These are phyloP conservation scores for Phascolomyces articulosus DNA, from an alignment of 371 early-diverging fungal genomes.

Conservation along the genomic window DNA sequence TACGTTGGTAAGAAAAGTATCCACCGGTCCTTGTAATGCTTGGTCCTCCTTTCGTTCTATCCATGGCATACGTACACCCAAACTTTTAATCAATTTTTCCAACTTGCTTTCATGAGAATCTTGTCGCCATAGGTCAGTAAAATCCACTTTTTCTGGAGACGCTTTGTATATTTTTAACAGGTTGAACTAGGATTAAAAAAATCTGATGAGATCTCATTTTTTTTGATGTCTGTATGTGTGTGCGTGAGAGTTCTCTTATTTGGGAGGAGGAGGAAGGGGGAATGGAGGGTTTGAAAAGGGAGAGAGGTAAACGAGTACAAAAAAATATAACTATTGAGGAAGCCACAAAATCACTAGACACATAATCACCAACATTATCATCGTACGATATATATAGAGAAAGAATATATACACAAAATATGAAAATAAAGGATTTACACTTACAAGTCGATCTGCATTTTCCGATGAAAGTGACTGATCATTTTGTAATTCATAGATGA, in stretches of 20 bases:
- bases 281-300: not conserved
- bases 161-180: constrained; percentile 61
- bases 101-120: constrained; percentile 68
- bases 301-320: too few relatives aligned
- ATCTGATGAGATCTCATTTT: not conserved
- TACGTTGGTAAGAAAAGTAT: constrained; percentile 24
- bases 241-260: not conserved
- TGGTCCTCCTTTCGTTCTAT: constrained; percentile 28
- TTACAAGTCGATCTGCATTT: constrained; percentile 59
- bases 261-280: not conserved
- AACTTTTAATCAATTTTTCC: constrained; percentile 69
- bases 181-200: constrained; percentile 36
- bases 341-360: too few relatives aligned
- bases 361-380: too few relatives aligned
- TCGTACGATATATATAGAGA: too few relatives aligned
- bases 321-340: too few relatives aligned
- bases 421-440: not conserved
- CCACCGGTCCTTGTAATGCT: constrained; percentile 4
- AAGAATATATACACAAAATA: not conserved
- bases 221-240: not conserved
- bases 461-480: constrained; percentile 50
- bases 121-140: constrained; percentile 75
- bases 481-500: constrained; percentile 62
- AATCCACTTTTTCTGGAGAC: constrained; percentile 60
- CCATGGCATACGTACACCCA: constrained; percentile 83